Evolutionary conservation across 257 asterid genomes (phyloP).

Genomic region (Ajuga chamaepitys): DNA sequence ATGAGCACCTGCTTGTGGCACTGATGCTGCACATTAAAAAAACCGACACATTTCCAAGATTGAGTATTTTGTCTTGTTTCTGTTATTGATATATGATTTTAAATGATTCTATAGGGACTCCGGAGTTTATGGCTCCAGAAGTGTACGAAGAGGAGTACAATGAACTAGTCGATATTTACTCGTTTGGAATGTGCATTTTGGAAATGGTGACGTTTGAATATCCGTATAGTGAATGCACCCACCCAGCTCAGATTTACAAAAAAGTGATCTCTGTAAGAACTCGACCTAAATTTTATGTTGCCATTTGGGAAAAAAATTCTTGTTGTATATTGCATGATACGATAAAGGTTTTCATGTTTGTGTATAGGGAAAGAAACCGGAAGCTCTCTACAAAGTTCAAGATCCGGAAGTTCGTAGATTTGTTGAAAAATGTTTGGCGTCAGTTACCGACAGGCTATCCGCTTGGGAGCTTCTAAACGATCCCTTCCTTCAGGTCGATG

Average conservation of each 20-base stretch:
- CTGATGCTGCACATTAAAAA: too few species aligned
- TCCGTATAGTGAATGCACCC: conserved; percentile 84
- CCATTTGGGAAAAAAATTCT: not conserved
- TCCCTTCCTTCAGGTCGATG: conserved; percentile 69
- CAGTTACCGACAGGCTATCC: conserved; percentile 61
- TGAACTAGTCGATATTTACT: conserved; percentile 73
- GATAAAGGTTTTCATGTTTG: not conserved
- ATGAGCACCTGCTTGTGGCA: too few species aligned
- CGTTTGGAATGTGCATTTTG: conserved; percentile 89
- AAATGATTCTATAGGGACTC: conserved; percentile 48
- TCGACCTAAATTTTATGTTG: not conserved
- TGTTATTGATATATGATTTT: not conserved
- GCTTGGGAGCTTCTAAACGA: conserved; percentile 89
- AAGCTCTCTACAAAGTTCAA: conserved; percentile 64
- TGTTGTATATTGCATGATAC: not conserved
- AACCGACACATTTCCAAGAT: not conserved
- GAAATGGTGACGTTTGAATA: conserved; percentile 88
- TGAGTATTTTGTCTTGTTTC: not conserved
- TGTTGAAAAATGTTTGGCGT: conserved; percentile 83
- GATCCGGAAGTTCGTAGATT: conserved; percentile 76
- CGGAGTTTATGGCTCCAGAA: conserved; percentile 94
- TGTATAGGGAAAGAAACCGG: conserved; percentile 74
- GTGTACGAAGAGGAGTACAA: conserved; percentile 82
- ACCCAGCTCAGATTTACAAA: conserved; percentile 86
- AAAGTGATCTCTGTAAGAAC: conserved; percentile 76